These are phyloP conservation scores for Lithospermum erythrorhizon DNA, from an alignment of 257 asterid species.

Conservation along the genomic window DNA sequence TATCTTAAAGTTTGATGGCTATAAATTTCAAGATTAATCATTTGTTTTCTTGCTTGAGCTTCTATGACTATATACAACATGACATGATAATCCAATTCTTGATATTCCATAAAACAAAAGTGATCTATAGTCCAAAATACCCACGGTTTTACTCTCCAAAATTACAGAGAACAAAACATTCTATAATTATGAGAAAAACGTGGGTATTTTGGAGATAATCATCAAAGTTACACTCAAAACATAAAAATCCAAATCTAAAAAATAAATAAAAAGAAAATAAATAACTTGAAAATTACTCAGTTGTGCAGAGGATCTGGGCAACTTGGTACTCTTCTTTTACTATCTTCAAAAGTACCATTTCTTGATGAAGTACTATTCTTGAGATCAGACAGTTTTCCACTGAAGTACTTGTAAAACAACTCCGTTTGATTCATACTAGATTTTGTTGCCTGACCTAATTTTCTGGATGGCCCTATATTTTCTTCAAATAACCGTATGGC, in stretches of 20 bases:
- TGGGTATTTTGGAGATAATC: constrained; percentile 58
- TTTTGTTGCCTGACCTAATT: constrained; percentile 3
- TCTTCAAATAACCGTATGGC: constrained; percentile 45
- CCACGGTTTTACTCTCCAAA: constrained; percentile 49
- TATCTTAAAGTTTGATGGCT: too few relatives aligned
- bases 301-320: constrained; percentile 98
- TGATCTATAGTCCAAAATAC: constrained; percentile 56
- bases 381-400: constrained; percentile 18
- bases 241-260: background rate
- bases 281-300: constrained; percentile 2
- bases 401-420: constrained; percentile 32
- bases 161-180: constrained; percentile 8
- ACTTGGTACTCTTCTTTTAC: constrained; percentile 61
- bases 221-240: constrained; percentile 1
- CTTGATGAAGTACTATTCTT: constrained; percentile 8
- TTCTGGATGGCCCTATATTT: constrained; percentile 13
- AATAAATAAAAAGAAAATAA: background rate
- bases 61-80: constrained; percentile 16
- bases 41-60: background rate
- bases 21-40: background rate
- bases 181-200: constrained; percentile 33
- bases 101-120: constrained; percentile 7
- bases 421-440: constrained; percentile 24
- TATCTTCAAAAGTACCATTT: constrained; percentile 37
- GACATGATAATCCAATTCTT: constrained; percentile 14